These are phyloP conservation scores for Solanum hybrid DNA, from an alignment of 305 asterid genomes.

Conservation along the genomic window DNA sequence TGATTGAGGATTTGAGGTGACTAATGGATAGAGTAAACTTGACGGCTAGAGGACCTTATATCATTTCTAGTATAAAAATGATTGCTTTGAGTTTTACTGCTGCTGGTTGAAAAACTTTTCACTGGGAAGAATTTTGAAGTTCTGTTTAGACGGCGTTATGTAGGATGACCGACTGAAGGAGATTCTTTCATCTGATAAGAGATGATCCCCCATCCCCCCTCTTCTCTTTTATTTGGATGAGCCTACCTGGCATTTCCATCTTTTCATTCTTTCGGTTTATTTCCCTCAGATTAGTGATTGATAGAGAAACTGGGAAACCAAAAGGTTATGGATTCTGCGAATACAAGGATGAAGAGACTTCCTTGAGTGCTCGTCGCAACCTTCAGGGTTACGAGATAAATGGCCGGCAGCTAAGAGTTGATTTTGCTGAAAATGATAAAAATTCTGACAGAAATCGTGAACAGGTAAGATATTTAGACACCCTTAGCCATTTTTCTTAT, in stretches of 20 bases:
- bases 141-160: neutral
- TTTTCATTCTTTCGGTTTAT: neutral
- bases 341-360: conserved; percentile 98
- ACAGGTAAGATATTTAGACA: conserved; percentile 37
- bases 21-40: neutral
- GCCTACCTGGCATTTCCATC: neutral
- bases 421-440: conserved; percentile 91
- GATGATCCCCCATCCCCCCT: neutral
- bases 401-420: conserved; percentile 90
- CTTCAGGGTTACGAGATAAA: conserved; percentile 83
- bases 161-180: neutral
- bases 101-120: neutral
- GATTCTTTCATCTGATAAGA: neutral
- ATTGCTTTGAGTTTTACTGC: neutral
- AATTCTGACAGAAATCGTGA: conserved; percentile 64
- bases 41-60: neutral
- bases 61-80: neutral
- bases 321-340: conserved; percentile 98
- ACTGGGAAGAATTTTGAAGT: neutral
- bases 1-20: neutral
- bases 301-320: conserved; percentile 92
- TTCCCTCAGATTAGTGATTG: conserved; percentile 63
- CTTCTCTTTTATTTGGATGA: neutral
- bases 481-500: neutral
- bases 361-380: conserved; percentile 91